Evolutionary conservation across 305 asterid genomes (phyloP), one percentile per base, ranked within the genome.

Genomic region (Fraxinus paxiana): DNA sequence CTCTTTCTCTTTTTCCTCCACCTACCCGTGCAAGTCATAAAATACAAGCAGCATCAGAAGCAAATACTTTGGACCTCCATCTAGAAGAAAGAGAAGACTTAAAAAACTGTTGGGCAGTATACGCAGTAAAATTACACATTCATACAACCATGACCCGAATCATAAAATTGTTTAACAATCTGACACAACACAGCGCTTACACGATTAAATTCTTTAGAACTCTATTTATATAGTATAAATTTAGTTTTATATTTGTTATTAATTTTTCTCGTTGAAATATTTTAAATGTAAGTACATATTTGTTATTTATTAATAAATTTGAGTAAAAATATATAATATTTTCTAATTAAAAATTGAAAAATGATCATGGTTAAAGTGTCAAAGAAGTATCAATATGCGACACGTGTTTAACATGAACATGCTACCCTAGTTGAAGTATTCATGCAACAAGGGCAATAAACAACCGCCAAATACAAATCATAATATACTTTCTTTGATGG

Each of bases 1-100:
- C 26, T 89, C 92, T 72, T 86, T 86, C 79, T 89, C 90, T 73
- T 87, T 70, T n/a, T 82, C 94, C 15, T 90, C 99, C 87, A 90
- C 87, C 99, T 96, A 83, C 79, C 84, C 59, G 24, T 22, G 76
- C 51, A 73, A 82, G 59, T 38, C 59, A 85, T 80, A 77, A 51
- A 5, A 76, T 28, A 61, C 76, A 61, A 77, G 51, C 41, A 3
- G 75, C 17, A 37, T 7, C 31, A 81, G 73, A 15, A 76, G 74
- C 8, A 43, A 12, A 10, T 65, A 65, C 37, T 26, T 24, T 26
- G 73, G 73, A 65, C 17, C 18, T 65, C 73, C 17, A 4, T 73
- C 13, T 17, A 48, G 37, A 22, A 70, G 12, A 35, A 75, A 65
- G 35, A 26, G 73, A 22, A 20, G 31, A 65, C 69, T 20, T 20